phyloP scores from a whole-genome alignment of 2,329 filamentous ascomycete species.

The Seiridium unicorne region DNA sequence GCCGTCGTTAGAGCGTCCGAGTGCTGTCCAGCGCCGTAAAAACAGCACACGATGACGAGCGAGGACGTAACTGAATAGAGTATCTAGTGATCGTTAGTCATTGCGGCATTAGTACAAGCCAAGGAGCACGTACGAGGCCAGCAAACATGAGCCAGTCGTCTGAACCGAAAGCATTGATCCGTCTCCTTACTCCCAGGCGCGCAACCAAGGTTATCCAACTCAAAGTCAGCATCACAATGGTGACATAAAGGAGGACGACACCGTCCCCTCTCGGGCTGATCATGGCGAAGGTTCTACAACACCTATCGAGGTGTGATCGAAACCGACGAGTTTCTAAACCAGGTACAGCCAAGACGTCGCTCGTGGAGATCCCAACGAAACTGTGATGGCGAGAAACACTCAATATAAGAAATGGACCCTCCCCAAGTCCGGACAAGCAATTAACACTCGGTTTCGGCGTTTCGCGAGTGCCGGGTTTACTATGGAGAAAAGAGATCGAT shows the following conservation, averaged over 20 bases:
- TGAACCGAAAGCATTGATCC: slow-evolving; percentile 21
- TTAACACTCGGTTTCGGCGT: too few relatives aligned
- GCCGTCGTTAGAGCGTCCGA: slow-evolving; percentile 10
- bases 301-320: not conserved
- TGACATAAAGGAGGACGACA: slow-evolving; percentile 20
- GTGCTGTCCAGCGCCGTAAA: slow-evolving; percentile 23
- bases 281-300: slow-evolving; percentile 15
- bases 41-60: slow-evolving; percentile 26
- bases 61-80: slow-evolving; percentile 22
- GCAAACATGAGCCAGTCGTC: slow-evolving; percentile 24
- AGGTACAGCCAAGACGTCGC: too few relatives aligned
- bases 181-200: slow-evolving; percentile 20
- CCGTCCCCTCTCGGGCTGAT: slow-evolving; percentile 21
- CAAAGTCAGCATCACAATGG: slow-evolving; percentile 19
- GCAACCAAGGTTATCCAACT: slow-evolving; percentile 20
- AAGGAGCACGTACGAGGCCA: slow-evolving; percentile 21
- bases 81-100: slow-evolving; percentile 12
- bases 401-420: too few relatives aligned
- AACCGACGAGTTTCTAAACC: not conserved
- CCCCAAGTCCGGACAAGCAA: too few relatives aligned
- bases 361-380: too few relatives aligned
- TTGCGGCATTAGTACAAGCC: not conserved
- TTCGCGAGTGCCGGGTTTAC: too few relatives aligned
- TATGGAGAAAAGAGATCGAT: too few relatives aligned
- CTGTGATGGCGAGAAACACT: too few relatives aligned